Conservation (phyloP, 192 early-diverging fungal species). For the Entomortierella beljakovae region DNA sequence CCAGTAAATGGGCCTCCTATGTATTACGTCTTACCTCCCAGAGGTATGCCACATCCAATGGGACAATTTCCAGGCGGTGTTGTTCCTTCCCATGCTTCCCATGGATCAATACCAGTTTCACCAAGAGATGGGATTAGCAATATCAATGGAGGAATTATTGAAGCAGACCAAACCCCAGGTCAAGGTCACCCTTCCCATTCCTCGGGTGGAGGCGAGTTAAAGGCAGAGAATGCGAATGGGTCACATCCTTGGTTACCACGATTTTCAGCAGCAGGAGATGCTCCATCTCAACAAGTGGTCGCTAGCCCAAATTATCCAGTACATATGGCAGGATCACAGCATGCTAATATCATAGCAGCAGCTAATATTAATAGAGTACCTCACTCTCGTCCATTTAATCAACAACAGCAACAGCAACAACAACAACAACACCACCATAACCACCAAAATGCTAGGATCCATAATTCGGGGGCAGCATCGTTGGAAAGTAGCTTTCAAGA, state of each 20-base stretch:
- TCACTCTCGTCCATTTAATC: conserved; percentile 27
- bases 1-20: conserved; percentile 20
- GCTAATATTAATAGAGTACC: conserved; percentile 39
- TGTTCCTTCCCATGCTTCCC: conserved; percentile 1
- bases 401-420: conserved; percentile 20
- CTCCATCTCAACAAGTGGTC: conserved; percentile 18
- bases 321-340: conserved; percentile 12
- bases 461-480: not conserved
- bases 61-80: conserved; percentile 17
- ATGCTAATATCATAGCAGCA: conserved; percentile 33
- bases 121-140: not conserved
- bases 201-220: not conserved
- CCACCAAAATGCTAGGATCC: conserved; percentile 4
- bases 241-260: conserved; percentile 46
- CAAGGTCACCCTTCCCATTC: not conserved
- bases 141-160: not conserved
- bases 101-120: conserved; percentile 3
- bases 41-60: conserved; percentile 25
- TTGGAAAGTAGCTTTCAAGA: conserved; percentile 31
- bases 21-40: conserved; percentile 17
- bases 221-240: not conserved
- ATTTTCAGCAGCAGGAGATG: conserved; percentile 48
- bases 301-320: too few relatives aligned
- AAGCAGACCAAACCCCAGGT: not conserved
- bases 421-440: conserved; percentile 13